phyloP scores from a whole-genome alignment of 1,139 yeast species.

The Scheffersomyces lignicola region DNA sequence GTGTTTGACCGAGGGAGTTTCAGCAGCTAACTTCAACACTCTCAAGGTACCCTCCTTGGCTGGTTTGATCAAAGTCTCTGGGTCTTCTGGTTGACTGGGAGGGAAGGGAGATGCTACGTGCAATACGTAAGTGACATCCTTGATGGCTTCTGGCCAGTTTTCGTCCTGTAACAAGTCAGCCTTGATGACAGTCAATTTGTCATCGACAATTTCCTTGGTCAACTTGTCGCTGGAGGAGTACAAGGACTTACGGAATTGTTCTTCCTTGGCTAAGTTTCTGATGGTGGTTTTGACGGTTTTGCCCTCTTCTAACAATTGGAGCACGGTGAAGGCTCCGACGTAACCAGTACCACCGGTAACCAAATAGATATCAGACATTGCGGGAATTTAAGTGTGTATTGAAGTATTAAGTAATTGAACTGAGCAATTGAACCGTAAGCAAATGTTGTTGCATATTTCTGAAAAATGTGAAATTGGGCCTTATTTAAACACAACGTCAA shows the following conservation, averaged over 20 bases:
- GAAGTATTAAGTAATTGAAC: no score
- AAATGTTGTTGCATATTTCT: no score
- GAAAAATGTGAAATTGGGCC: no score
- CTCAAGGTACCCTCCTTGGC: conserved; percentile 4
- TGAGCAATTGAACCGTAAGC: no score
- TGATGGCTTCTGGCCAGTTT: neutral
- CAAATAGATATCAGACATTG: conserved; percentile 2
- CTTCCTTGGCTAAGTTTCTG: conserved; percentile 3
- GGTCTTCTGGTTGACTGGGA: conserved; percentile 2
- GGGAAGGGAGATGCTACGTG: conserved; percentile 6
- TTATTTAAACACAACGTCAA: no score
- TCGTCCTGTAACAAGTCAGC: conserved; percentile 4
- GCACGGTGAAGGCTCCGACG: conserved; percentile 2
- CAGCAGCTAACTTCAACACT: conserved; percentile 1
- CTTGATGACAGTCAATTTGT: conserved; percentile 2
- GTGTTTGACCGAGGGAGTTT: conserved; percentile 3
- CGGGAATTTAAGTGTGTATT: no score
- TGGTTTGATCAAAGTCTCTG: conserved; percentile 3
- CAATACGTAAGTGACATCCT: conserved; percentile 3
- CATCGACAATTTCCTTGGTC: conserved; percentile 3
- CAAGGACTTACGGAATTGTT: conserved; percentile 2
- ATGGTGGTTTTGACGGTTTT: conserved; percentile 1
- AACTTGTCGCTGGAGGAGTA: conserved; percentile 1
- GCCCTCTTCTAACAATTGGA: conserved; percentile 5
- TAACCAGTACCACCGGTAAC: conserved; percentile 6